Conservation (phyloP, 2,329 filamentous ascomycete species). For the Teratosphaeria epicoccoides region DNA sequence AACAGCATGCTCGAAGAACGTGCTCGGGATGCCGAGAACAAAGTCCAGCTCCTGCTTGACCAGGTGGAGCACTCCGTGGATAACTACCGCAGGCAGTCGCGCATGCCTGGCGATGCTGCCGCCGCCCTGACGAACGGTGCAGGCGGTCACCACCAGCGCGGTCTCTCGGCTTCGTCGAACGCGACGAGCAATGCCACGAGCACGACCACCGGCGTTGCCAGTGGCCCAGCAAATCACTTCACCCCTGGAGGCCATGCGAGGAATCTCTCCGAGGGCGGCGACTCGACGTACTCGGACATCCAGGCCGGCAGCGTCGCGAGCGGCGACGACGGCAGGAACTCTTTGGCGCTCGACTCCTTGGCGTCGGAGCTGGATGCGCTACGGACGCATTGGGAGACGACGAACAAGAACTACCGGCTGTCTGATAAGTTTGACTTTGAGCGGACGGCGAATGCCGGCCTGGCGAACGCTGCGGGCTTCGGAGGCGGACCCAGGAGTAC, state of each 20-base stretch:
- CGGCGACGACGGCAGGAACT: conserved; percentile 22
- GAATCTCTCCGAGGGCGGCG: conserved; percentile 52
- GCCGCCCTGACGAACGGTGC: conserved; percentile 5
- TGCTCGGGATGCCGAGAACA: conserved; percentile 80
- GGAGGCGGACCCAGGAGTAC: conserved; percentile 40
- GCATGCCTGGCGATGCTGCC: conserved; percentile 24
- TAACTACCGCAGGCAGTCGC: conserved; percentile 74
- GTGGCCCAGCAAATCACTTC: conserved; percentile 11
- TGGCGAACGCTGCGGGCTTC: conserved; percentile 19
- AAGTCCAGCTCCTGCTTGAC: conserved; percentile 83
- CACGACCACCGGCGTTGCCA: conserved; percentile 28
- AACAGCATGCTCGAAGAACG: conserved; percentile 72
- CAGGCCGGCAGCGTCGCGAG: conserved; percentile 8
- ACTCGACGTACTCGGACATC: conserved; percentile 41
- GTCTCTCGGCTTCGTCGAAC: conserved; percentile 32
- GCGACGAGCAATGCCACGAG: background rate
- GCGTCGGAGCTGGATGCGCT: conserved; percentile 87
- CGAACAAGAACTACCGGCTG: conserved; percentile 86
- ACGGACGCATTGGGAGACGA: conserved; percentile 86
- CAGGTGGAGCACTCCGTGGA: conserved; percentile 91
- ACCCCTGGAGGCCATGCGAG: conserved; percentile 32
- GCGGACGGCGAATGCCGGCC: conserved; percentile 31
- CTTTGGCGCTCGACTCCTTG: conserved; percentile 61
- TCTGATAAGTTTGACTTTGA: conserved; percentile 81
- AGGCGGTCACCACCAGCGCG: conserved; percentile 33